Evolutionary conservation across 106 monocot species (phyloP), one percentile per base, ranked within the genome.

Genomic region (Phalaenopsis aphrodite): DNA sequence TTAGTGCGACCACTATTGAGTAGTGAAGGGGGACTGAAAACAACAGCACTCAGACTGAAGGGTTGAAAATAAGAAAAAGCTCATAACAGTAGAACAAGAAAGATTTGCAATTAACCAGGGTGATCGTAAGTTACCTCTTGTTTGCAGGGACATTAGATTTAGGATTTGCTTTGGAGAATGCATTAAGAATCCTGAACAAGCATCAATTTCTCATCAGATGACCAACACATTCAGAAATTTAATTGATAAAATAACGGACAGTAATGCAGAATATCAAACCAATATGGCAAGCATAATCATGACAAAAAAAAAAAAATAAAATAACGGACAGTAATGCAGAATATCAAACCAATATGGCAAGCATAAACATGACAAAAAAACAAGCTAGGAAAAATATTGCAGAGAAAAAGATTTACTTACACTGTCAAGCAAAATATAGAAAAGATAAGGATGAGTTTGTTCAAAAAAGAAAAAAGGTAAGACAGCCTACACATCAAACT

Each of bases 121-220:
- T 67, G 67, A 36, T 24, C 21, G 17, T 67, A 24, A 24, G 21
- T 2, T 78, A 98, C 97, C 97, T 94, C 85, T 94, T 90, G 47
- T 83, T 83, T 57, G 91, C 79, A 73, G 94, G 84, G 21, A 84
- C 83, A 84, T 90, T 98, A 48, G 87, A 78, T 87, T 98, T 98
- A 69, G 89, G 87, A 72, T 94, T 92, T 17, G 89, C 90, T 82
- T 98, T 98, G 17, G 97, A 89, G 78, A 89, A 98, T 75, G 97
- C 97, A 88, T 82, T 91, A 71, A 94, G 84, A 77, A 98, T 98
- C 86, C 97, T 98, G 78, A 41, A 78, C 19, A 88, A 69, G 19
- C 24, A 45, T 45, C 19, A 73, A 10, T 19, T 30, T 42, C 16
- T 15, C 41, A 75, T 75, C 43, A 75, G 17, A 43, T 43, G 5